Percentiles rank a stretch among this genome's conserved stretches.
Conservation (phyloP, 148 eudicot species). For the Diospyros kaki region DNA sequence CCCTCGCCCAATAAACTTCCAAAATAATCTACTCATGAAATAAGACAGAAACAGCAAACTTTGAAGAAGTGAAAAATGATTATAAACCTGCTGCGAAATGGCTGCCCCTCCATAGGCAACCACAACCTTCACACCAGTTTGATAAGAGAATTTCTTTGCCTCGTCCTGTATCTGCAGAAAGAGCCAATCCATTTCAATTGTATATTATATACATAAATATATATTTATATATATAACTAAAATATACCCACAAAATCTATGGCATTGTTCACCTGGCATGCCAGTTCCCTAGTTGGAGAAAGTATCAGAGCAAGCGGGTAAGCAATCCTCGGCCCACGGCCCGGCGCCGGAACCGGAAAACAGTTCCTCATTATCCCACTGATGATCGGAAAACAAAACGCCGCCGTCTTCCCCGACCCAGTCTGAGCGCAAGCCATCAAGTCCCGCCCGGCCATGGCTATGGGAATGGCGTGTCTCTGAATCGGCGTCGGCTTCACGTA, state of each 20-base stretch:
- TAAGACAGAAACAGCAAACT: background rate
- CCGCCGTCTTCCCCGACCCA: conserved; percentile 86
- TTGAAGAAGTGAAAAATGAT: background rate
- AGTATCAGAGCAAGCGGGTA: conserved; percentile 63
- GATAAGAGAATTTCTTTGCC: conserved; percentile 68
- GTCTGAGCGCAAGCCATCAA: conserved; percentile 94
- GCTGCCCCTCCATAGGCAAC: conserved; percentile 94
- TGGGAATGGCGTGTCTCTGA: conserved; percentile 70
- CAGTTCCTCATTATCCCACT: conserved; percentile 39
- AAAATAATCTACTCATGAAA: too few relatives aligned
- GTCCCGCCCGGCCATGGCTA: conserved; percentile 63
- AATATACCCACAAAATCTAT: background rate
- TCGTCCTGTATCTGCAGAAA: conserved; percentile 62
- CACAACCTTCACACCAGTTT: conserved; percentile 73
- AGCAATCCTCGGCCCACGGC: conserved; percentile 19
- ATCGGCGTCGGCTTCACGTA: conserved; percentile 73
- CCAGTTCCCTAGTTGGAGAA: conserved; percentile 81
- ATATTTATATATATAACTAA: background rate
- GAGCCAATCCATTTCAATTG: conserved; percentile 5
- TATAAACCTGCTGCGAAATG: conserved; percentile 51
- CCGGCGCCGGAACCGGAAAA: background rate
- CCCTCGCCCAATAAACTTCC: too few relatives aligned
- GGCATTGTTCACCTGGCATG: conserved; percentile 53
- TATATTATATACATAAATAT: too few relatives aligned
- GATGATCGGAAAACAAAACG: conserved; percentile 82